Conservation (phyloP, 2,329 filamentous ascomycete genomes). For the Paracamarosporium sp. region DNA sequence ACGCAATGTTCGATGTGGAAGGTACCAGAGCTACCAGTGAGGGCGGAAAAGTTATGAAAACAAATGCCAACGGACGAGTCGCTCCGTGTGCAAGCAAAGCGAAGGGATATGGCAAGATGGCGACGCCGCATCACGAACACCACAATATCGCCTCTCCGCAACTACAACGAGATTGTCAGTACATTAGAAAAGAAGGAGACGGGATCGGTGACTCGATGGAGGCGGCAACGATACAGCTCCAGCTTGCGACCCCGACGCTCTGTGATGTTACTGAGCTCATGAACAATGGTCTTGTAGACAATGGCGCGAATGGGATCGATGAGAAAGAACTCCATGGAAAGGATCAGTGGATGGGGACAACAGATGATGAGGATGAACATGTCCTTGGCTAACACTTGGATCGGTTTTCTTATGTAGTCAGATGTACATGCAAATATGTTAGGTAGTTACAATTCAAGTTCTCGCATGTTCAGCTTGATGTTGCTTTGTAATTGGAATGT, state of each 20-base stretch:
- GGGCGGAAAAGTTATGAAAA: not conserved
- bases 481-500: no score
- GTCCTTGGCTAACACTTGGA: not conserved
- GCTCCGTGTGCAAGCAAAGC: not conserved
- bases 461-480: no score
- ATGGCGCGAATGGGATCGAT: not conserved
- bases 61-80: not conserved
- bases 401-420: not conserved
- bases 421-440: not conserved
- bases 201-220: constrained; percentile 20
- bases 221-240: constrained; percentile 19
- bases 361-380: not conserved
- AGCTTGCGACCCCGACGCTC: not conserved
- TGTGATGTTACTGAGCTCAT: not conserved
- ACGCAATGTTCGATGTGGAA: not conserved
- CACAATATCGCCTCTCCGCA: not conserved
- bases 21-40: not conserved
- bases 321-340: not conserved
- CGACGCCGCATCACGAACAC: not conserved
- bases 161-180: constrained; percentile 14
- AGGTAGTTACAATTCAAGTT: not conserved
- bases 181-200: constrained; percentile 30
- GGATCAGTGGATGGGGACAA: not conserved
- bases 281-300: not conserved
- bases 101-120: not conserved